Base-by-base conservation (phyloP, 164 flowering plant genomes). In the Berberis thunbergii region DNA sequence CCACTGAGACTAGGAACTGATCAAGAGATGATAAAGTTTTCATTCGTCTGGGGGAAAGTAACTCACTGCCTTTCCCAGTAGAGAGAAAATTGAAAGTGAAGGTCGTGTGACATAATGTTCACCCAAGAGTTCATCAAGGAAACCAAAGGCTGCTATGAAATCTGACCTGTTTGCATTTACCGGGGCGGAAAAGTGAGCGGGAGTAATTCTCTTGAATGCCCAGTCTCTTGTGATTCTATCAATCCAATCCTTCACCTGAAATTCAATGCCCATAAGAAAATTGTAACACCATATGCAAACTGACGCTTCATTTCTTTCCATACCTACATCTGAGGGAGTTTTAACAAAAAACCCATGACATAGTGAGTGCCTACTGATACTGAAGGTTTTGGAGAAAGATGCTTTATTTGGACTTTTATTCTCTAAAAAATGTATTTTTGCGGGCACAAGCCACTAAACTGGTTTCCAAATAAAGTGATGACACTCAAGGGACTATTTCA, bases 31-130 rank as follows among this genome's bases (percentile, higher is more conserved):
- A 94, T 63, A 91, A 69, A 43, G 96, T 94, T 76, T 80, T 94
- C 99, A 91, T 89, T 89, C 99, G 76, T 94, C 99, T 0, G 91
- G 99, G 43, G 97, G 97, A 73, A 91, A 94, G 74, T 91, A 94
- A 67, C 96, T 88, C 38, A 89, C 94, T 50, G 96, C 93, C 70
- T 85, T 94, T 43, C 99, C 96, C 91, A 89, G 69, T 45, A 89
- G 71, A 54, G 84, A 84, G 67, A 91, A 80, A 63, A 86, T 85
- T 43, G 91, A 75, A 7, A 89, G 73, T 4, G 94, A 87, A 54
- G 96, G 91, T 13, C 86, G 76, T 39, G 86, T 79, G 7, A 81
- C 77, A 45, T 87, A 87, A 0, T 82, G 82, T 60, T 86, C 91
- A 38, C 83, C 95, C 79, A 91, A 76, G 48, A 87, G 88, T 44